Evolutionary conservation across 202 grass and related monocot species (phyloP), one percentile per base, ranked within the genome.

Genomic region (Musa balbisiana): DNA sequence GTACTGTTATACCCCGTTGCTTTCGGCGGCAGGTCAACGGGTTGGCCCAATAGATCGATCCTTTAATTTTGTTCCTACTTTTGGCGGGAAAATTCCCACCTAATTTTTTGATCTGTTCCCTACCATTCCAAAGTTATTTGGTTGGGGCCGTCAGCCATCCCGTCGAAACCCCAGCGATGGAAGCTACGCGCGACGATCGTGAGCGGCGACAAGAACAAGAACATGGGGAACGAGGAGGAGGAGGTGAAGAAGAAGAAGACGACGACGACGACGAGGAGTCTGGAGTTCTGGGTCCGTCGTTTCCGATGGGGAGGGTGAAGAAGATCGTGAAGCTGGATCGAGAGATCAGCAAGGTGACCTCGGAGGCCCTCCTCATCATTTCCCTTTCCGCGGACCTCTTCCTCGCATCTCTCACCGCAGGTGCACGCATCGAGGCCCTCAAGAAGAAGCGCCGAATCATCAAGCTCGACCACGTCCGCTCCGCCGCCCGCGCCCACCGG

Each of bases 251-350:
- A 83, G 78, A 92, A 43, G 76, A 74, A 60, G 27, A 27, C 20
- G 69, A 20, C 11, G 59, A 0, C 68, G 62, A 20, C 52, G 76
- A 13, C 9, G 80, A 76, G 24, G 69, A 23, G 49, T 55, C 8
- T 15, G 49, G 64, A 21, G 63, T 29, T 58, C 77, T 89, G 67
- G 33, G 16, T 10, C 78, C 84, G 53, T 69, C 73, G 64, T 78
- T 92, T 62, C 93, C 90, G 49, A 21, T 86, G 59, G 83, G 87
- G 20, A 96, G 80, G 80, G 86, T 92, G 49, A 92, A 89, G 89
- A 79, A 84, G 78, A 92, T 96, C 79, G 84, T 96, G 62, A 85
- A 89, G 59, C 81, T 96, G 20, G 92, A 96, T 74, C 82, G 72
- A 15, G 92, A 92, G 49, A 90, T 96, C 67, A 88, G 72, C 62